These are phyloP conservation scores for Russula compacta DNA, from an alignment of 768 basidiomycete genomes.

Conservation along the genomic window DNA sequence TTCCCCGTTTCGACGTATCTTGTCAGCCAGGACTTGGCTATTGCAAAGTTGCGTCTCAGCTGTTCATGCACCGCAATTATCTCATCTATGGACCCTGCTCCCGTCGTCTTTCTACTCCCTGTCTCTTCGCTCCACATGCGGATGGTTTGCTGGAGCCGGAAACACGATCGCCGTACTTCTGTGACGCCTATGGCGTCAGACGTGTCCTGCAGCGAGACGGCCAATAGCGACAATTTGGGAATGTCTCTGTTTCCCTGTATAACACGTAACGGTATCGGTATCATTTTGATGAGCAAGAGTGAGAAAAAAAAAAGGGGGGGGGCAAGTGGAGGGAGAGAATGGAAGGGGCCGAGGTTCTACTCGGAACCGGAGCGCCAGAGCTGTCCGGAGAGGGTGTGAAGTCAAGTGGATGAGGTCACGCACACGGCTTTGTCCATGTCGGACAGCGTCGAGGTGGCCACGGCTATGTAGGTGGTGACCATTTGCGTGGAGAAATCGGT, in stretches of 20 bases:
- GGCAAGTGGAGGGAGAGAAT: background rate
- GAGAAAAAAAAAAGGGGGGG: background rate
- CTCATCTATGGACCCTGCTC: background rate
- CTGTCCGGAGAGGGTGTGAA: background rate
- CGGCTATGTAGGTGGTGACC: conserved; percentile 5
- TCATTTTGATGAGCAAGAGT: too few relatives aligned
- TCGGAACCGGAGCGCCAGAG: background rate
- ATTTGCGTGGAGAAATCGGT: conserved; percentile 13
- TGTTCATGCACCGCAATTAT: background rate
- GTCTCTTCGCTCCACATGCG: background rate
- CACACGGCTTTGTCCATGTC: conserved; percentile 11
- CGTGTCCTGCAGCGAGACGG: conserved; percentile 8
- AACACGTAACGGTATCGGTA: background rate
- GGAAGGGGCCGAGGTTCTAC: background rate
- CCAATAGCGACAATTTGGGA: background rate
- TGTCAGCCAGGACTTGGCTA: conserved; percentile 4
- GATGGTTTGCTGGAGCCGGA: background rate
- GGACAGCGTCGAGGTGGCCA: background rate
- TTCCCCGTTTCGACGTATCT: conserved; percentile 7
- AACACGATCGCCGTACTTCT: conserved; percentile 4
- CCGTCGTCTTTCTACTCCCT: background rate
- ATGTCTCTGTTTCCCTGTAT: conserved; percentile 1
- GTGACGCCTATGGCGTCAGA: conserved; percentile 4
- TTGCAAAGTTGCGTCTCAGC: background rate
- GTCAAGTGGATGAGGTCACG: background rate